Evolutionary conservation across 2,329 filamentous ascomycete genomes (phyloP), one percentile per base, ranked within the genome.

Genomic region (Aspergillus proliferans): DNA sequence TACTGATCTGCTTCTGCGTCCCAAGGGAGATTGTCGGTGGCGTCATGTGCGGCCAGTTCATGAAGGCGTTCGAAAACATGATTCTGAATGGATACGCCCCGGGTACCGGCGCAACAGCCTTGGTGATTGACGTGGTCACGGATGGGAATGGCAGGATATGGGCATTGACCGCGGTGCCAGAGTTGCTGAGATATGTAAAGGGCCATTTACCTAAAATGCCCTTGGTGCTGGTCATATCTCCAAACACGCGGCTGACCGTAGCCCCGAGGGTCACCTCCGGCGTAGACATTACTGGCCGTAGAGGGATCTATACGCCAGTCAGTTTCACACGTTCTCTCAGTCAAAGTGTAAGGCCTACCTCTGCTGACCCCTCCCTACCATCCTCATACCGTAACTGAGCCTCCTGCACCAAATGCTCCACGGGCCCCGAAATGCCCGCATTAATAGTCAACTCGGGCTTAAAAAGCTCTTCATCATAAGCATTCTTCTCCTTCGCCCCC

Each of bases 11-110:
- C 47, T 65, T 69, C 12, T 58, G 53, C 12, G 67, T 46, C 42
- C 67, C 60, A 6, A 71, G 47, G 18, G 58, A 59, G 15, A 72
- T 45, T 3, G 54, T 56, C 9, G 70, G 70, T 1, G 61, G 62
- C 3, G 47, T 52, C 36, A 60, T 52, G 5, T 52, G 50, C 21
- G 64, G 53, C 0, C 66, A 64, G 33, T 62, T 55, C 26, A 57
- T 55, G 43, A 70, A 61, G n/a, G 47, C 59, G 34, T 58, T 62
- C 40, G 56, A 58, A 10, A 66, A 38, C 24, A 57, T 58, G 36
- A 72, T 48, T 21, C 53, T 59, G 47, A 73, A 59, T 1, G 68
- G 70, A 26, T 50, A 61, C 22, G 63, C 66, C 18, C 65, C 64
- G 8, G 60, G 52, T 22, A 70, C 53, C 7, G 59, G 65, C 3